phyloP scores from a whole-genome alignment of 2,329 filamentous ascomycete species.

The Camptophora hylomeconis region DNA sequence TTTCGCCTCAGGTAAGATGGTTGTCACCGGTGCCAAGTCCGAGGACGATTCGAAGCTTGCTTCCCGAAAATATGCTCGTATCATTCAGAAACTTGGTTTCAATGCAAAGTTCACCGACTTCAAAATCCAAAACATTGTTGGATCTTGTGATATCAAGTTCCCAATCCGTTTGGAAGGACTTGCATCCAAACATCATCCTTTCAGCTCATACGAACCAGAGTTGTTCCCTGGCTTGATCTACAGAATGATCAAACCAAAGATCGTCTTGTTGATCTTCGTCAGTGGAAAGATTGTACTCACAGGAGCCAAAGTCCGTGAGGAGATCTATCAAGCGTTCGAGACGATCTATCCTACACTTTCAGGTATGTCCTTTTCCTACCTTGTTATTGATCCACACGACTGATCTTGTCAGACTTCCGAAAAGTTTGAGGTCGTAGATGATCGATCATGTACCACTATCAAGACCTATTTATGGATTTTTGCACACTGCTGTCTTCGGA shows the following conservation, averaged over 20 bases:
- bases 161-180: constrained; percentile 93
- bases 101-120: constrained; percentile 99
- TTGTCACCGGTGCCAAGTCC: constrained; percentile 93
- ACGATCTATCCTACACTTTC: constrained; percentile 94
- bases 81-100: constrained; percentile 99
- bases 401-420: constrained; percentile 42
- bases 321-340: constrained; percentile 94
- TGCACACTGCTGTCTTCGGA: too few relatives aligned
- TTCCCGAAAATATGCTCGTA: constrained; percentile 92
- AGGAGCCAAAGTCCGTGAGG: constrained; percentile 92
- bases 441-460: constrained; percentile 1
- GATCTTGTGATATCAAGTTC: constrained; percentile 98
- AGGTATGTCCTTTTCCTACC: constrained; percentile 39
- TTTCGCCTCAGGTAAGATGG: constrained; percentile 98
- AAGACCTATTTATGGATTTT: too few relatives aligned
- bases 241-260: constrained; percentile 99
- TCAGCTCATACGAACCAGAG: constrained; percentile 97
- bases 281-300: constrained; percentile 97
- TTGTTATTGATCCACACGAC: constrained; percentile 10
- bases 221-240: constrained; percentile 98
- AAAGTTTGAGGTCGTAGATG: constrained; percentile 40
- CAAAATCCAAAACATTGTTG: constrained; percentile 99
- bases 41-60: constrained; percentile 97
- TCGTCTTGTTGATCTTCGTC: constrained; percentile 94
- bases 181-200: constrained; percentile 95